These are phyloP conservation scores for Saccharomycopsis fibuligera DNA, from an alignment of 805 yeast species.

Conservation along the genomic window DNA sequence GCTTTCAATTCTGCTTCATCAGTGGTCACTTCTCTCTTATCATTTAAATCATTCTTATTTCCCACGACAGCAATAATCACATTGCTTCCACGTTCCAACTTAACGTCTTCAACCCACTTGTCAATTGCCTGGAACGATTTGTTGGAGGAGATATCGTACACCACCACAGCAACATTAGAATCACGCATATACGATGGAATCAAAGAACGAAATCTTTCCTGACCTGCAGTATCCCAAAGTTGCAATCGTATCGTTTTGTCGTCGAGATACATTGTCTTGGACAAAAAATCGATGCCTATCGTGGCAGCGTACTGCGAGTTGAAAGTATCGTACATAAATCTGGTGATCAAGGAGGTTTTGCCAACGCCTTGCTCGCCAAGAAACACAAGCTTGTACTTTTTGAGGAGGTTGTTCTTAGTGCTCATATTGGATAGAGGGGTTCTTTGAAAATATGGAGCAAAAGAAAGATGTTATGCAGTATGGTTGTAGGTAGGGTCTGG, in stretches of 20 bases:
- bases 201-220: constrained; percentile 88
- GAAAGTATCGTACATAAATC: constrained; percentile 96
- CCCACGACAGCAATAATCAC: constrained; percentile 90
- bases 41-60: constrained; percentile 77
- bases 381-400: constrained; percentile 84
- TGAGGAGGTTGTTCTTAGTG: constrained; percentile 24
- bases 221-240: constrained; percentile 98
- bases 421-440: too few relatives aligned
- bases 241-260: constrained; percentile 93
- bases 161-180: constrained; percentile 94
- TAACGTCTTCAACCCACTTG: constrained; percentile 93
- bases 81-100: constrained; percentile 83
- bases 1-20: constrained; percentile 84
- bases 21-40: constrained; percentile 71
- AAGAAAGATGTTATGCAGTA: too few relatives aligned
- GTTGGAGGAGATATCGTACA: constrained; percentile 85
- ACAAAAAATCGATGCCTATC: constrained; percentile 91
- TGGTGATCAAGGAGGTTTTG: constrained; percentile 90
- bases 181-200: constrained; percentile 95
- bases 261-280: constrained; percentile 91
- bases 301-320: constrained; percentile 96
- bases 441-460: too few relatives aligned
- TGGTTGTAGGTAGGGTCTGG: too few relatives aligned
- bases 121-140: constrained; percentile 78
- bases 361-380: constrained; percentile 98